phyloP scores from a whole-genome alignment of 257 asterid genomes.

The Nicotiana tomentosiformis region DNA sequence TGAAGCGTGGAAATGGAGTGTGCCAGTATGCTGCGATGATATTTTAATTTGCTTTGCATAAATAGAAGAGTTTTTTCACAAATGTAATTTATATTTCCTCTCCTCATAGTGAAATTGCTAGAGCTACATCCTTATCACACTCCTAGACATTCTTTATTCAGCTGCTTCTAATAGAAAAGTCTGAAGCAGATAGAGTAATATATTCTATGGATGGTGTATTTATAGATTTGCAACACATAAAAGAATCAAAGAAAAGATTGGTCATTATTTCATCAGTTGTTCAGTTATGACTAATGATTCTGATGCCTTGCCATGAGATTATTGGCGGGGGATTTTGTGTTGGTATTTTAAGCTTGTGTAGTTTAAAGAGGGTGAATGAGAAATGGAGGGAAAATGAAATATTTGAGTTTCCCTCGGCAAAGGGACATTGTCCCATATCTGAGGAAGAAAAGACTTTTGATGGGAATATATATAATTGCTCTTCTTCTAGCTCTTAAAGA shows the following conservation, averaged over 20 bases:
- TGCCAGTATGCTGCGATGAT: not conserved
- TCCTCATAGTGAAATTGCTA: not conserved
- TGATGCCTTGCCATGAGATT: not conserved
- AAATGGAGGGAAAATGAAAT: too few relatives aligned
- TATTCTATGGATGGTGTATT: not conserved
- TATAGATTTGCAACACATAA: not conserved
- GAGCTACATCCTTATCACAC: not conserved
- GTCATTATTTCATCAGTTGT: not conserved
- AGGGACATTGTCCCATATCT: too few relatives aligned
- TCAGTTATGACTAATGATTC: not conserved
- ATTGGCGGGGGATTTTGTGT: not conserved
- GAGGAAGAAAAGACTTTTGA: too few relatives aligned
- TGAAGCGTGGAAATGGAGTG: not conserved
- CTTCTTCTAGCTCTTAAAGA: too few relatives aligned
- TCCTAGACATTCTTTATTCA: not conserved
- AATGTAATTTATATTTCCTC: not conserved
- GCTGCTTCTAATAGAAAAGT: not conserved
- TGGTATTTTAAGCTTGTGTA: too few relatives aligned
- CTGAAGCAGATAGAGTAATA: not conserved
- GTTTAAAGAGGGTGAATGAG: too few relatives aligned
- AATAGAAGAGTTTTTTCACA: not conserved
- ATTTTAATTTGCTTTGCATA: not conserved
- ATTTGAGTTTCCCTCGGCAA: too few relatives aligned
- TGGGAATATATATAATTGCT: too few relatives aligned
- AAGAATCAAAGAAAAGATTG: not conserved